phyloP scores from a whole-genome alignment of 352 stramenopile species.

The Lagenidium giganteum region DNA sequence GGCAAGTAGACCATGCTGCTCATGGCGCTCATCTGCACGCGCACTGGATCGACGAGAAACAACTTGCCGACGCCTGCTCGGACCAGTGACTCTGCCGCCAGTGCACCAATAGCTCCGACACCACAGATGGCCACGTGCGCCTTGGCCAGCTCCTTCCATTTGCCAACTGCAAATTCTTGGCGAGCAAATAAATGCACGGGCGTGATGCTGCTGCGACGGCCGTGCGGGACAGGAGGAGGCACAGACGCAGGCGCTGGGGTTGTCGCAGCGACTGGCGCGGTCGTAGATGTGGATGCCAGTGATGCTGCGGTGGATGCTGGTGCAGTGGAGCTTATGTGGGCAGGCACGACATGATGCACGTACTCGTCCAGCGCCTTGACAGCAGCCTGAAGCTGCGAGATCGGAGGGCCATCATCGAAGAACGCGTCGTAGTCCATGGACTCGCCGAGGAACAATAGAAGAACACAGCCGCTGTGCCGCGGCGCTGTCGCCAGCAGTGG shows the following conservation, averaged over 20 bases:
- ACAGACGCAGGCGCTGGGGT: no score
- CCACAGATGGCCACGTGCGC: constrained; percentile 27
- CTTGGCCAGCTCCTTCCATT: constrained; percentile 22
- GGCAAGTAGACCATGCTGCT: constrained; percentile 20
- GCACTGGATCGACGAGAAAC: constrained; percentile 29
- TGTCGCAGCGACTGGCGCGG: no score
- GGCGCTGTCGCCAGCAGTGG: no score
- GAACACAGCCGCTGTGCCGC: no score
- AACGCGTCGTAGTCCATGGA: constrained; percentile 35
- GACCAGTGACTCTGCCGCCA: constrained; percentile 26
- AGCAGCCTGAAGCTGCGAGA: constrained; percentile 32
- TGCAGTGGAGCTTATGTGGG: neutral
- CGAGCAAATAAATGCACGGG: constrained; percentile 23
- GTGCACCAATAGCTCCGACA: constrained; percentile 20
- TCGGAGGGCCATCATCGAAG: constrained; percentile 33
- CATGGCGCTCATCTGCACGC: constrained; percentile 19
- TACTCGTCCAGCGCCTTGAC: constrained; percentile 30
- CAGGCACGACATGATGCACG: constrained; percentile 19
- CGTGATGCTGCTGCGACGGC: constrained; percentile 1
- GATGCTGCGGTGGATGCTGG: neutral
- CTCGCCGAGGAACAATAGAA: no score
- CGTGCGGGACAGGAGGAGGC: neutral
- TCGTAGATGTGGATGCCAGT: neutral
- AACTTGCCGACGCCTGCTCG: constrained; percentile 24
- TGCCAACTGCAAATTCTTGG: constrained; percentile 13